Evolutionary conservation across 2,329 filamentous ascomycete genomes (phyloP).

Genomic region (Dactylellina sp.): DNA sequence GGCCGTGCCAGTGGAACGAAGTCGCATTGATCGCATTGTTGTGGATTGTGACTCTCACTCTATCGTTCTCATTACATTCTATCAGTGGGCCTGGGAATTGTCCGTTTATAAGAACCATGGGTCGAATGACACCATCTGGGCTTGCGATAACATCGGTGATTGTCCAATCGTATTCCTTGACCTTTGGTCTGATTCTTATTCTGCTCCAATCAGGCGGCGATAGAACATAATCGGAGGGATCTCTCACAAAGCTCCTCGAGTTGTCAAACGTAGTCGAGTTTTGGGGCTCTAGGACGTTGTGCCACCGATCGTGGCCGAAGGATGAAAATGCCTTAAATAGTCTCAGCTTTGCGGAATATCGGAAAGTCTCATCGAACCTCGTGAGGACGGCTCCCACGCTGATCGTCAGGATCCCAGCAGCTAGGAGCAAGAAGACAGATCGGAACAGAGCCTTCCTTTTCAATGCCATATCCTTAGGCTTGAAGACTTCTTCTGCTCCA

Average conservation of each 20-base stretch:
- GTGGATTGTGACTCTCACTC: conserved; percentile 74
- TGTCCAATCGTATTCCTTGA: conserved; percentile 70
- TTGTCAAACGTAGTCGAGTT: neutral
- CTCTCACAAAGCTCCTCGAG: conserved; percentile 36
- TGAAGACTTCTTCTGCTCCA: neutral
- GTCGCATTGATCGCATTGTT: conserved; percentile 76
- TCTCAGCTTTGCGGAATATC: conserved; percentile 19
- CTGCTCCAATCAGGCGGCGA: conserved; percentile 67
- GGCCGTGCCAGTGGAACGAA: conserved; percentile 80
- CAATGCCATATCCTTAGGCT: conserved; percentile 5
- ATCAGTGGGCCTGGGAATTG: conserved; percentile 80
- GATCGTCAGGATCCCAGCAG: conserved; percentile 31
- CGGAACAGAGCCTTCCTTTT: conserved; percentile 39
- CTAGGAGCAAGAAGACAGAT: conserved; percentile 34
- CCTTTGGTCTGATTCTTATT: conserved; percentile 32
- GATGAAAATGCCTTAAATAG: conserved; percentile 23
- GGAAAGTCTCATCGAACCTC: conserved; percentile 17
- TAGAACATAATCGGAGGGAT: conserved; percentile 70
- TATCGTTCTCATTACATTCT: conserved; percentile 79
- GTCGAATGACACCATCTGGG: conserved; percentile 70
- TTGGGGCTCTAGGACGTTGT: conserved; percentile 6
- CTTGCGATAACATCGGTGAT: conserved; percentile 71
- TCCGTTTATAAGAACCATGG: conserved; percentile 78
- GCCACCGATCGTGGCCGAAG: neutral
- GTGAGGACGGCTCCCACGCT: conserved; percentile 41